These are phyloP conservation scores for Pseudoturritis turrita DNA, from an alignment of 345 rosid genomes.

Conservation along the genomic window DNA sequence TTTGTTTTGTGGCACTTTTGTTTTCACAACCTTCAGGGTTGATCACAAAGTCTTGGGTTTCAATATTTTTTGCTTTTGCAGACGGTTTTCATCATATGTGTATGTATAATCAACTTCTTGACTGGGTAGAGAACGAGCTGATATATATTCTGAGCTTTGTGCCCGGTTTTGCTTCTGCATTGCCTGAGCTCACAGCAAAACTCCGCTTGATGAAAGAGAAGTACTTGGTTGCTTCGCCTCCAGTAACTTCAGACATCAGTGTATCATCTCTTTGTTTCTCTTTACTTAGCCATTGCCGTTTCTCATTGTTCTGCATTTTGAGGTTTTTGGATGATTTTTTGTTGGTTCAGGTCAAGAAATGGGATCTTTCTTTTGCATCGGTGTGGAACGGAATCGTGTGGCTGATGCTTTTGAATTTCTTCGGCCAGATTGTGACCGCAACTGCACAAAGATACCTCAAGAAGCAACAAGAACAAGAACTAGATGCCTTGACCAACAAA, in stretches of 20 bases:
- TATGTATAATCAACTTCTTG: constrained; percentile 85
- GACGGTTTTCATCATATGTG: constrained; percentile 85
- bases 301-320: neutral
- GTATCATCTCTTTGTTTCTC: constrained; percentile 26
- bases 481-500: constrained; percentile 37
- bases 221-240: constrained; percentile 53
- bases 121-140: constrained; percentile 84
- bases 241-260: constrained; percentile 47
- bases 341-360: constrained; percentile 58
- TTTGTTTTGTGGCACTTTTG: neutral
- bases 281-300: neutral
- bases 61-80: constrained; percentile 30
- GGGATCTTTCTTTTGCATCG: constrained; percentile 77
- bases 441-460: constrained; percentile 78
- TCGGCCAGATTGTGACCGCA: constrained; percentile 68
- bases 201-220: constrained; percentile 57
- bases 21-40: neutral
- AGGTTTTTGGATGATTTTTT: constrained; percentile 17
- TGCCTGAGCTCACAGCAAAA: constrained; percentile 49
- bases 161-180: constrained; percentile 56
- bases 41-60: neutral
- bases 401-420: constrained; percentile 95
- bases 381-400: constrained; percentile 88
- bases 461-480: constrained; percentile 63
- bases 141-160: constrained; percentile 66